phyloP scores from a whole-genome alignment of 768 basidiomycete species.

The Roridomyces roridus region DNA sequence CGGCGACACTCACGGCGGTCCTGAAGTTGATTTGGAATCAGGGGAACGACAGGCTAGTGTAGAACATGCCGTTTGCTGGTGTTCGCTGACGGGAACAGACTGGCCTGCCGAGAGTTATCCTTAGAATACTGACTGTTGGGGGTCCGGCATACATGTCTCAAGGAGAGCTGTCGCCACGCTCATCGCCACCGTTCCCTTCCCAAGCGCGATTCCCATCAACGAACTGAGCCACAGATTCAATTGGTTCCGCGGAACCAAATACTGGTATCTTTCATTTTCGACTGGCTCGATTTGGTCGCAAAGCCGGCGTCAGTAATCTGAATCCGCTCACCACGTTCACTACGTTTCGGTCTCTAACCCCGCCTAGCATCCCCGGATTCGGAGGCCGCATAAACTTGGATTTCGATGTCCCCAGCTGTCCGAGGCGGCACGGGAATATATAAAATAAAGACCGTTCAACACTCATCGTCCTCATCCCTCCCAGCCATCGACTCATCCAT shows the following conservation, averaged over 20 bases:
- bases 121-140: conserved; percentile 2
- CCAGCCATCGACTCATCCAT: background rate
- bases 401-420: conserved; percentile 2
- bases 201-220: conserved; percentile 12
- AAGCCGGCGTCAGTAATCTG: conserved; percentile 9
- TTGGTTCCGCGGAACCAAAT: conserved; percentile 21
- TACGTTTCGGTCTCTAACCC: conserved; percentile 22
- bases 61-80: no score
- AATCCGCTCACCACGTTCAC: conserved; percentile 6
- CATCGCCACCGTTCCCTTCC: conserved; percentile 13
- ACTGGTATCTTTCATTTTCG: conserved; percentile 12
- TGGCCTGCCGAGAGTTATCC: no score
- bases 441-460: conserved; percentile 11
- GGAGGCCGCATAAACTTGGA: conserved; percentile 4
- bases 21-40: no score
- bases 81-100: no score
- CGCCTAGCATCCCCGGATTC: background rate
- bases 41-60: no score
- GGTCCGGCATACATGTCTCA: conserved; percentile 7
- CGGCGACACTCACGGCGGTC: no score
- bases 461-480: background rate
- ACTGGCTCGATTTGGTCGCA: conserved; percentile 9
- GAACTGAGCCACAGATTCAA: conserved; percentile 16
- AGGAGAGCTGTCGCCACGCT: conserved; percentile 16
- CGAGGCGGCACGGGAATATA: conserved; percentile 9